phyloP scores from a whole-genome alignment of 2,329 filamentous ascomycete species.

The Fusarium sp. region DNA sequence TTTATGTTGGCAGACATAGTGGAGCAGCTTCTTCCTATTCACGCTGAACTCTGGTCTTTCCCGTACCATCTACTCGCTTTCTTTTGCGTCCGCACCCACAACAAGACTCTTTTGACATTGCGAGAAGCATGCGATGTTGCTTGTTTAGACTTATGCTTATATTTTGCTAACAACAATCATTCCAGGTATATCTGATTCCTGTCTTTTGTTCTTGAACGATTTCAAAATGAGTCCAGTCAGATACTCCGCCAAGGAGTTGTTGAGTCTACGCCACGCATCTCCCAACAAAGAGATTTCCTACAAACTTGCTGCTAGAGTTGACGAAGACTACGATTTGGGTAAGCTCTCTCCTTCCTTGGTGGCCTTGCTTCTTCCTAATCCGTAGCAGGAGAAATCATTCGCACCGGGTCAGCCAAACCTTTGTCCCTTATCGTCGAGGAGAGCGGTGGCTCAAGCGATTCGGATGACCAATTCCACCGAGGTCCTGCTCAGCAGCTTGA shows the following conservation, averaged over 20 bases:
- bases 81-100: neutral
- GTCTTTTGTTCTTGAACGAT: conserved; percentile 57
- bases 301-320: conserved; percentile 53
- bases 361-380: conserved; percentile 18
- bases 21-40: neutral
- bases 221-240: conserved; percentile 58
- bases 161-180: conserved; percentile 50
- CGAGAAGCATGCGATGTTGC: conserved; percentile 21
- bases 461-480: conserved; percentile 27
- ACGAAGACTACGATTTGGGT: conserved; percentile 59
- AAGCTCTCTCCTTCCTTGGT: conserved; percentile 26
- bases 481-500: conserved; percentile 52
- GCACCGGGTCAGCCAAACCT: conserved; percentile 44
- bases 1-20: neutral
- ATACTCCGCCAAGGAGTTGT: conserved; percentile 62
- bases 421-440: conserved; percentile 53
- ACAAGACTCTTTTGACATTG: neutral
- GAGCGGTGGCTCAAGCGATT: conserved; percentile 22
- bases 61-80: neutral
- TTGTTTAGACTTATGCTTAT: conserved; percentile 46
- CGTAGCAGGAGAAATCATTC: conserved; percentile 51
- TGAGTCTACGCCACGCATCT: conserved; percentile 52
- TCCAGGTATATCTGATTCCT: conserved; percentile 49
- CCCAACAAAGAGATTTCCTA: conserved; percentile 48
- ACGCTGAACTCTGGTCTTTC: neutral